Evolutionary conservation across 2,329 filamentous ascomycete species (phyloP), one percentile per base, ranked within the genome.

Genomic region (Myriosclerotinia curreyana): DNA sequence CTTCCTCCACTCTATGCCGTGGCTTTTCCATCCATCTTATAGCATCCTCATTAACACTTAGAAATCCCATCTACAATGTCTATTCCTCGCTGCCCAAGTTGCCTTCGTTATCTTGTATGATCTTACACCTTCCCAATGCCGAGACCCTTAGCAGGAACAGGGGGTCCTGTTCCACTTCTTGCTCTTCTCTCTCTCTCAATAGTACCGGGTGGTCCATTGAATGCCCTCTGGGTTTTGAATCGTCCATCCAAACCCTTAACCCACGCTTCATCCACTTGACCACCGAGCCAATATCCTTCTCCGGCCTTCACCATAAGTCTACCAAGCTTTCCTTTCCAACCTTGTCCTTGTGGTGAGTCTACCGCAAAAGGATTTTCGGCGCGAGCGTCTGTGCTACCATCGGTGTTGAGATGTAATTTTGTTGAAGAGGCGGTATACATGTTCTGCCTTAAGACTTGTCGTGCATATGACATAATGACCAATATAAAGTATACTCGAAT

Each of bases 401-500:
- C 74, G n/a, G 68, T 74, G 46, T 74, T 72, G 1, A 75, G 53
- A 40, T 75, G 73, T 22, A 73, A 53, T 52, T 74, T 74, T 31
- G 66, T 52, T 8, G 71, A 68, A 15, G 69, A 71, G n/a, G 79
- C 79, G 20, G 79, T 75, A 68, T 84, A 82, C 58, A 89, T 81
- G 74, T 91, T 86, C 69, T 87, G 86, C 65, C 90, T 84, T 58
- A 97, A 78, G 17, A 91, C 88, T 73, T 88, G 85, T 67, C 91
- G 85, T 4, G 93, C 91, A 75, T 90, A 95, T 8, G 91, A 86
- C 77, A 96, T 86, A 75, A 96, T 86, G 62, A 97, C 83, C 46
- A 96, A 79, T 69, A 90, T 86, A 71, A 96, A 93, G 79, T 97
- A 97, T 38, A 92, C 76, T 38, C 93, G 84, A 49, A 96, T 80